Base-by-base conservation (phyloP, 441 rosid genomes). In the Geranium incanum region DNA sequence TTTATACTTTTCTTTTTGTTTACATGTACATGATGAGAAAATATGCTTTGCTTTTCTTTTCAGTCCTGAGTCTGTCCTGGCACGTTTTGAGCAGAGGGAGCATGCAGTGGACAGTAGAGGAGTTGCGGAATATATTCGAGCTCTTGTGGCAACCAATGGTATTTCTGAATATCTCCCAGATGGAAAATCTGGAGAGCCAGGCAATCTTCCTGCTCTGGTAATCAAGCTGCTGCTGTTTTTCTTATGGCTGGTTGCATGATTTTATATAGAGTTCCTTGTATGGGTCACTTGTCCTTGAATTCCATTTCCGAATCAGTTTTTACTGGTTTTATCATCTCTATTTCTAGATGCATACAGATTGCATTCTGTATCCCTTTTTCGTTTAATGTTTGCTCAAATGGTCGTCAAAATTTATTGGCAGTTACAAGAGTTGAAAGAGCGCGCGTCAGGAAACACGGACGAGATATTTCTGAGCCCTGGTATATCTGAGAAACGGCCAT, bases 341-440 rank as follows among this genome's bases (percentile, higher is more conserved):
- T 66, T 39, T 11, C 36, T 67, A 13, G 62, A n/a, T 55, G 16
- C 62, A 15, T 55, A n/a, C 16, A 15, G 62, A 16, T 16, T 55
- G 18, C 62, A 15, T 55, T 55, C 62, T 55, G 15, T 15, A n/a
- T 15, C 19, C 62, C n/a, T 55, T 55, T 19, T 7, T 64, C 4
- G 48, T 7, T 63, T 18, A 13, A 8, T 66, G 59, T 50, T 55
- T 48, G 9, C 39, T 45, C 45, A 71, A 59, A 23, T 79, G 38
- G 62, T 39, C 50, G 33, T 79, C 65, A 48, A 41, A 74, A 64
- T 76, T 69, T 75, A 52, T 71, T 69, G 82, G 80, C 78, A 94
- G 99, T 84, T 92, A 80, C 90, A 90, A 90, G 97, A 92, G 68
- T 74, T 94, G 79, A 88, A 90, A 87, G 95, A 92, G 79, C 90